A percentile compares a stretch with the other conserved stretches of the same genome.
Evolutionary conservation across 2,329 filamentous ascomycete genomes (phyloP).

Genomic region (Mollisiaceae sp.): DNA sequence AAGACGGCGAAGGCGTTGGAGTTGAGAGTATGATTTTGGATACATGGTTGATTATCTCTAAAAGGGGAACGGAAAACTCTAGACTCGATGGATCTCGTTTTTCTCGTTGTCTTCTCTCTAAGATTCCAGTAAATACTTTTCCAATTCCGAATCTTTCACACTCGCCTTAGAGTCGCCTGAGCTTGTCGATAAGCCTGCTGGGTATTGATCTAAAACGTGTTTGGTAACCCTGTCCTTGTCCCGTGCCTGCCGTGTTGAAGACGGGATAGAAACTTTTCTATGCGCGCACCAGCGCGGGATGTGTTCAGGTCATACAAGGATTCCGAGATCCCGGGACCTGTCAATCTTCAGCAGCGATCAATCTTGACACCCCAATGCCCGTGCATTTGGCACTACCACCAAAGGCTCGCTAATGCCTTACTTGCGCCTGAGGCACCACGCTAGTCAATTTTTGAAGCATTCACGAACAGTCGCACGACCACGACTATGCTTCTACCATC

Average conservation of each 20-base stretch:
- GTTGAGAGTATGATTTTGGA: constrained; percentile 27
- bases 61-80: constrained; percentile 27
- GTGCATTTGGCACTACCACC: constrained; percentile 12
- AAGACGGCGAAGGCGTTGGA: constrained; percentile 38
- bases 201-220: constrained; percentile 8
- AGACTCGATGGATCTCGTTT: constrained; percentile 19
- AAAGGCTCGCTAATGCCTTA: background rate
- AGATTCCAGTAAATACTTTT: background rate
- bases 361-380: constrained; percentile 13
- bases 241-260: constrained; percentile 8
- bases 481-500: constrained; percentile 15
- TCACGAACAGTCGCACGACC: constrained; percentile 9
- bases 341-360: constrained; percentile 19
- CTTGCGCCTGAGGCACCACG: background rate
- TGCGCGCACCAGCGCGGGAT: background rate
- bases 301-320: constrained; percentile 19
- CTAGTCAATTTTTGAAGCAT: constrained; percentile 9
- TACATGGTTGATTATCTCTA: constrained; percentile 11
- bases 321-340: constrained; percentile 22
- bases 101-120: background rate
- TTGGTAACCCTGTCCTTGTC: constrained; percentile 7
- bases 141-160: constrained; percentile 1
- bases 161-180: background rate
- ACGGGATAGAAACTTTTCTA: constrained; percentile 9
- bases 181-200: background rate